A percentile compares a stretch with the other conserved stretches of the same genome.
phyloP scores from a whole-genome alignment of 768 basidiomycete genomes.

The Tylopilus vinaceipallidus region DNA sequence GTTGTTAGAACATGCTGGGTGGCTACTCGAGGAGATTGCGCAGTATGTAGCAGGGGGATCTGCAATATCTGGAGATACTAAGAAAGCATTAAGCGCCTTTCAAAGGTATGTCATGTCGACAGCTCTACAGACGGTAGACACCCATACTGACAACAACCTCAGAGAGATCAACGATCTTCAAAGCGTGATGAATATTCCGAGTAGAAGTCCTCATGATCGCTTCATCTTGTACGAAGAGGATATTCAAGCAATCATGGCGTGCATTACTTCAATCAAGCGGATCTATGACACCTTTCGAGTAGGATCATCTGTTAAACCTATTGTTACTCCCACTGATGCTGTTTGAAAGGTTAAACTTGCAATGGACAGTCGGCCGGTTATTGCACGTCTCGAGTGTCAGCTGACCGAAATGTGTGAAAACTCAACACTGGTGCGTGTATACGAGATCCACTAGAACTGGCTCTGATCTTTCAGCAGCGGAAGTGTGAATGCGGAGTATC shows the following conservation, averaged over 20 bases:
- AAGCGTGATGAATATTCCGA: slow-evolving; percentile 6
- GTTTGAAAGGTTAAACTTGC: slow-evolving; percentile 10
- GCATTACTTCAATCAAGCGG: slow-evolving; percentile 9
- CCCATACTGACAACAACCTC: neutral
- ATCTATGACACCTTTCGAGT: slow-evolving; percentile 10
- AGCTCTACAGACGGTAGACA: no score
- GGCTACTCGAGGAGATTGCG: slow-evolving; percentile 12
- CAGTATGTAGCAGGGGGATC: neutral
- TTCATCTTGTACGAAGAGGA: slow-evolving; percentile 13
- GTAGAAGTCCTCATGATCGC: neutral
- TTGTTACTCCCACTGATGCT: neutral
- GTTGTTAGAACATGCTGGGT: slow-evolving; percentile 14
- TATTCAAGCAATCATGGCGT: slow-evolving; percentile 5
- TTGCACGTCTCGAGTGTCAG: slow-evolving; percentile 12
- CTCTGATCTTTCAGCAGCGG: slow-evolving; percentile 4
- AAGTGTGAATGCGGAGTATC: slow-evolving; percentile 5
- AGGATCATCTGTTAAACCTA: neutral
- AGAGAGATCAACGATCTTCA: slow-evolving; percentile 11
- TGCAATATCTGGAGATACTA: slow-evolving; percentile 3
- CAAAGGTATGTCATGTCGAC: neutral
- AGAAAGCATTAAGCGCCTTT: slow-evolving; percentile 1
- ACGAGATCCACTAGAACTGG: neutral
- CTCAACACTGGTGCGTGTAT: neutral
- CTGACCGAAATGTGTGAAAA: neutral
- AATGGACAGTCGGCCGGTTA: slow-evolving; percentile 6